Conservation (phyloP, 1,284 basidiomycete species). For the Taiwanofungus camphoratus region DNA sequence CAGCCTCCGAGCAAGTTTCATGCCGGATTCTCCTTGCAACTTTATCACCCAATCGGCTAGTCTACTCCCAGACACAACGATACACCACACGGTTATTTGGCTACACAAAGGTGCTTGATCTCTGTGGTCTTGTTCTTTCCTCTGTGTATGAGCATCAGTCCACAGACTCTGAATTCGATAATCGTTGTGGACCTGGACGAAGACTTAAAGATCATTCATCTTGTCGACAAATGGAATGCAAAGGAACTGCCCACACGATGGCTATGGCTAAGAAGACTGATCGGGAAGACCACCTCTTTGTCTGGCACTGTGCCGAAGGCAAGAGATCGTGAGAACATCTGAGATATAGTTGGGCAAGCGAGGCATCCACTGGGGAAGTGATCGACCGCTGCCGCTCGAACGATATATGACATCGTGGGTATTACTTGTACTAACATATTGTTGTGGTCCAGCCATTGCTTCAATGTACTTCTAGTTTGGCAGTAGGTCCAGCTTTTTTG, state of each 20-base stretch:
- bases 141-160: background rate
- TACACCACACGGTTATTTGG: constrained; percentile 51
- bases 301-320: constrained; percentile 28
- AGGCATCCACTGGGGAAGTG: too few species aligned
- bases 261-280: constrained; percentile 40
- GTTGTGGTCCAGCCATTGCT: too few species aligned
- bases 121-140: background rate
- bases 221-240: constrained; percentile 64
- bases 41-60: constrained; percentile 45
- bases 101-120: constrained; percentile 41
- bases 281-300: constrained; percentile 47
- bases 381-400: too few species aligned
- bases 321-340: too few species aligned
- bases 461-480: too few species aligned
- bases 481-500: too few species aligned
- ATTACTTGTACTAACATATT: too few species aligned
- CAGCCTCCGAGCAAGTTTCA: constrained; percentile 43
- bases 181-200: constrained; percentile 61
- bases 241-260: constrained; percentile 43
- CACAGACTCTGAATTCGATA: constrained; percentile 47
- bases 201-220: constrained; percentile 49
- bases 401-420: too few species aligned
- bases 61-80: constrained; percentile 56
- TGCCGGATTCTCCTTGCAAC: constrained; percentile 55
- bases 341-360: too few species aligned